Conservation (phyloP, 1,139 yeast species). For the Zygosaccharomyces pseudobailii region DNA sequence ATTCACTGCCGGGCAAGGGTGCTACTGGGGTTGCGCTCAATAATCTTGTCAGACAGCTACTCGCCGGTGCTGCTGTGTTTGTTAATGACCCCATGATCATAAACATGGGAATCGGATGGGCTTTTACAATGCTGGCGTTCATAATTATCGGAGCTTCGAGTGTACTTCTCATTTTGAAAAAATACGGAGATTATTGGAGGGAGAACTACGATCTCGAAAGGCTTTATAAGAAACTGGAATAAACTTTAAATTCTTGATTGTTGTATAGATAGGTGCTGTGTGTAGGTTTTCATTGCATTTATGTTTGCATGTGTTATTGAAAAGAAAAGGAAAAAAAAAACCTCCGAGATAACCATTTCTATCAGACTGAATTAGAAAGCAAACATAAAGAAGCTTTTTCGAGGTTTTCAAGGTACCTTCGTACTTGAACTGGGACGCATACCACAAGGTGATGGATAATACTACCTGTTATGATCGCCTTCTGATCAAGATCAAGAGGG, state of each 20-base stretch:
- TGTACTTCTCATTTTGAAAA: conserved; percentile 48
- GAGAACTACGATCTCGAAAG: conserved; percentile 57
- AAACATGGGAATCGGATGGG: conserved; percentile 66
- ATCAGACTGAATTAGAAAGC: too few species aligned
- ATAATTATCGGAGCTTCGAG: conserved; percentile 44
- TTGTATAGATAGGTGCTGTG: too few species aligned
- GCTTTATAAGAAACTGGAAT: conserved; percentile 43
- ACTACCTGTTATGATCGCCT: background rate
- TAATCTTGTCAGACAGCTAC: conserved; percentile 64
- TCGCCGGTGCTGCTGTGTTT: conserved; percentile 76
- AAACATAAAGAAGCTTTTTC: too few species aligned
- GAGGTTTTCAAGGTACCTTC: background rate
- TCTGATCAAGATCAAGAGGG: background rate
- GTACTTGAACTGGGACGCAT: too few species aligned
- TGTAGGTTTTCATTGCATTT: too few species aligned
- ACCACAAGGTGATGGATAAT: background rate
- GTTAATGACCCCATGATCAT: conserved; percentile 61
- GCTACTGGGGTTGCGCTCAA: conserved; percentile 86
- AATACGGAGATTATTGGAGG: conserved; percentile 58
- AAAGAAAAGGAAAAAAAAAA: too few species aligned
- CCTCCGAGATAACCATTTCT: background rate
- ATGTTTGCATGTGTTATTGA: too few species aligned
- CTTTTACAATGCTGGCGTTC: conserved; percentile 63
- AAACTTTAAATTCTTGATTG: background rate
- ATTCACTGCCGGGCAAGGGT: conserved; percentile 81